These are phyloP conservation scores for Dysphania ambrosioides DNA, from an alignment of 148 eudicot genomes.

Conservation along the genomic window DNA sequence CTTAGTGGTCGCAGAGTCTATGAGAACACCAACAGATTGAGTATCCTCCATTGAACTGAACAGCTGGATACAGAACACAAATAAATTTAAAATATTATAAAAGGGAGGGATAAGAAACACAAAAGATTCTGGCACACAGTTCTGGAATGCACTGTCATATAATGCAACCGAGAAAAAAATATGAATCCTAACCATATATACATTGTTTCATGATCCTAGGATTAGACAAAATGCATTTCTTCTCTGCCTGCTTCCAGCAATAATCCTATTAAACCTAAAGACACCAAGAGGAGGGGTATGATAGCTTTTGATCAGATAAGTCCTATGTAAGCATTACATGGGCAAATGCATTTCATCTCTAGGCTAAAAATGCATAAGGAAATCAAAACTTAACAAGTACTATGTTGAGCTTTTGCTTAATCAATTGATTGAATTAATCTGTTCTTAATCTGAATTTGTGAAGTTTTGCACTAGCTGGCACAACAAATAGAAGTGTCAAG, in stretches of 20 bases:
- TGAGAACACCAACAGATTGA: slow-evolving; percentile 55
- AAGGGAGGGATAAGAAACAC: background rate
- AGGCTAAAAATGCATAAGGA: too few relatives aligned
- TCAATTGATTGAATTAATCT: background rate
- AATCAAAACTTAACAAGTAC: too few relatives aligned
- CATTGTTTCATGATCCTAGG: background rate
- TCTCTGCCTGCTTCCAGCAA: background rate
- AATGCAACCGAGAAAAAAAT: background rate
- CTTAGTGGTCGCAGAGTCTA: slow-evolving; percentile 90
- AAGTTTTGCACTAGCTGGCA: too few relatives aligned
- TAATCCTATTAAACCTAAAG: background rate
- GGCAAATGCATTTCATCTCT: too few relatives aligned
- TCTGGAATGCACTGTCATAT: background rate
- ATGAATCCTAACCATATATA: background rate
- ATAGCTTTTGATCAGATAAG: background rate
- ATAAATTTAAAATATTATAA: too few relatives aligned
- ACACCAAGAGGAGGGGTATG: background rate
- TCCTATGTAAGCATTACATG: background rate
- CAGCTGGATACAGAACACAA: slow-evolving; percentile 29
- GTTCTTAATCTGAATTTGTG: too few relatives aligned
- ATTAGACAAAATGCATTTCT: background rate
- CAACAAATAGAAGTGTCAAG: too few relatives aligned
- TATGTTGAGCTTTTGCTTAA: background rate
- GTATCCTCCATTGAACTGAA: slow-evolving; percentile 68
- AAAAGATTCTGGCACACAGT: background rate